These are phyloP conservation scores for Eucalyptus albens DNA, from an alignment of 345 rosid species.

Conservation along the genomic window DNA sequence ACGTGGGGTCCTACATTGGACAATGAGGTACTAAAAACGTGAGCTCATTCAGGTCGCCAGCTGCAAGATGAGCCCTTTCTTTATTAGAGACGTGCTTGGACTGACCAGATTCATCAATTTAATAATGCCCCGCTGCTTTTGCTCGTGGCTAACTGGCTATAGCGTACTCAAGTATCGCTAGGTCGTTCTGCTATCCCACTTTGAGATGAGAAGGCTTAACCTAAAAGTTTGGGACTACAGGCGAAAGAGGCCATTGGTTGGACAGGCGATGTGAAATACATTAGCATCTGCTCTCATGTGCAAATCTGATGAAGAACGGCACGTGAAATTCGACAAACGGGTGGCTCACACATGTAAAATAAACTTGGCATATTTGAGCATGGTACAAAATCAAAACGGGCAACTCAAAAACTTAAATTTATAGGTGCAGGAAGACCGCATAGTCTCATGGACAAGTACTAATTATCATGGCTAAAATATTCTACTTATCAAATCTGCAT, in stretches of 20 bases:
- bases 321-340: neutral
- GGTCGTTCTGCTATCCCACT: neutral
- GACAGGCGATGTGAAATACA: neutral
- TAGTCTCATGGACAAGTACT: neutral
- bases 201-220: neutral
- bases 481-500: neutral
- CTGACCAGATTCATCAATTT: neutral
- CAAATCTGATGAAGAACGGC: neutral
- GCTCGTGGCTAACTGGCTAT: neutral
- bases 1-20: neutral
- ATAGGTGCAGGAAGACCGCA: accelerated
- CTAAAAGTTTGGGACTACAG: neutral
- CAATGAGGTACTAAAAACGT: neutral
- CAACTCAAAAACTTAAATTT: neutral
- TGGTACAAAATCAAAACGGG: neutral
- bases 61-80: neutral
- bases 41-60: neutral
- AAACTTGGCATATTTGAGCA: neutral
- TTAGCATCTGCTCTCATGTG: neutral
- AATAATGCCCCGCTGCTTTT: neutral
- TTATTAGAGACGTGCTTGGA: neutral
- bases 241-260: neutral
- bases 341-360: neutral
- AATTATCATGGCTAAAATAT: neutral
- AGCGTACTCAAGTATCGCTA: neutral